Conservation (phyloP, 2,329 filamentous ascomycete genomes). For the Colletotrichum sublineola region DNA sequence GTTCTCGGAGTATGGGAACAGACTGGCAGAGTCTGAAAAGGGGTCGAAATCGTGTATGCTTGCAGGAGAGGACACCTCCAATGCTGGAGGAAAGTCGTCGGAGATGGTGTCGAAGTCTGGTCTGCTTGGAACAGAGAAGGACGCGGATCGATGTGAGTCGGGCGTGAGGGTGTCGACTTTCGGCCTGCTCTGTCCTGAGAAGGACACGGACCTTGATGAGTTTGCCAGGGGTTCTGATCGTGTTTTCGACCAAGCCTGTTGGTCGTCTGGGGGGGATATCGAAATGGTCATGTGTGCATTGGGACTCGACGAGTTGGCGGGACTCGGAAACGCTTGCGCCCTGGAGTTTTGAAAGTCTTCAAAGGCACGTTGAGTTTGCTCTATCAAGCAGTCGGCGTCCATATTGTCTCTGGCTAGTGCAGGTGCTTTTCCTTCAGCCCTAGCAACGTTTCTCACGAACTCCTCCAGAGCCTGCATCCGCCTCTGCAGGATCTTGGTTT, state of each 20-base stretch:
- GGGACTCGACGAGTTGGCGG: conserved; percentile 14
- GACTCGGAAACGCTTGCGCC: conserved; percentile 24
- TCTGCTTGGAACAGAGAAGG: conserved; percentile 18
- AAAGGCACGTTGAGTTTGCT: not conserved
- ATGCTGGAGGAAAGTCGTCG: conserved; percentile 5
- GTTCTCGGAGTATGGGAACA: conserved; percentile 30
- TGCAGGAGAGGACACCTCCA: not conserved
- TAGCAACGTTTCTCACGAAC: conserved; percentile 31
- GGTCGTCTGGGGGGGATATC: conserved; percentile 2
- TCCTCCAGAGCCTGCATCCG: conserved; percentile 38
- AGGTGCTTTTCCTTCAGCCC: not conserved
- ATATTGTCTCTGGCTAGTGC: not conserved
- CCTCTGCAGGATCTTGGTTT: conserved; percentile 29
- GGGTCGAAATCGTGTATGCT: conserved; percentile 3
- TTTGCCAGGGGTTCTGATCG: not conserved
- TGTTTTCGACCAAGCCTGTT: not conserved
- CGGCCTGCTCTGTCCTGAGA: conserved; percentile 20
- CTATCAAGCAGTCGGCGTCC: not conserved
- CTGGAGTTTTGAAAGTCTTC: not conserved
- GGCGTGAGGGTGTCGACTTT: not conserved
- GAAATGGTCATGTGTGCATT: not conserved
- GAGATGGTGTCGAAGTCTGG: not conserved
- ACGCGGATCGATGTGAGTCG: conserved; percentile 12
- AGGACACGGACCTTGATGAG: conserved; percentile 19
- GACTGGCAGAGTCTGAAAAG: conserved; percentile 8